These are phyloP conservation scores for Solanum lignicaule DNA, from an alignment of 257 asterid species.

Conservation along the genomic window DNA sequence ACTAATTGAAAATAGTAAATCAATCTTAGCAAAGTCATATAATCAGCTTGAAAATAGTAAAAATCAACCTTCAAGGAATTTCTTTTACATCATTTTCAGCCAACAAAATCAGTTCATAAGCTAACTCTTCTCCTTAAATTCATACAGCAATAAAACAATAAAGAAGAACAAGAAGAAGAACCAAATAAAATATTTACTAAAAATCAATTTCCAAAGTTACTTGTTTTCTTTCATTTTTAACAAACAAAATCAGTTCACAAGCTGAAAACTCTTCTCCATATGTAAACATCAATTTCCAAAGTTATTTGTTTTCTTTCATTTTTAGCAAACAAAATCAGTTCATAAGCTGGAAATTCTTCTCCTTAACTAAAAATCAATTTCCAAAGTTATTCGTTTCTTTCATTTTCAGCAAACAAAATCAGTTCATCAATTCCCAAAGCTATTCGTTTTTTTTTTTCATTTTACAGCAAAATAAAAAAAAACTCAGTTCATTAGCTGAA, in stretches of 20 bases:
- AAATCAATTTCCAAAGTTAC: neutral
- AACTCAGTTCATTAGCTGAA: neutral
- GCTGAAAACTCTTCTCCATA: neutral
- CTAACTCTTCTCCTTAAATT: neutral
- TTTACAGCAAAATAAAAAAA: neutral
- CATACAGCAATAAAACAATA: too few species aligned
- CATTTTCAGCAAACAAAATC: neutral
- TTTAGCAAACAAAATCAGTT: neutral
- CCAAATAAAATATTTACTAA: neutral
- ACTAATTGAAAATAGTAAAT: neutral
- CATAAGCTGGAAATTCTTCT: neutral
- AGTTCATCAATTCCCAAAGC: neutral
- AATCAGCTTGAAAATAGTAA: neutral
- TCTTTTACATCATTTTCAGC: neutral
- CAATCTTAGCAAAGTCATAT: neutral
- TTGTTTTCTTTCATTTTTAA: neutral
- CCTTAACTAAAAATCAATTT: neutral
- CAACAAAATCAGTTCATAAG: neutral
- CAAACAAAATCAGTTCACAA: neutral
- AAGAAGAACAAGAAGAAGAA: neutral
- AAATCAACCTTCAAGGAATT: neutral
- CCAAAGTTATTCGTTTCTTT: neutral
- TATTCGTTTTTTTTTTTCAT: too few species aligned
- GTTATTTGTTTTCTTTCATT: neutral
- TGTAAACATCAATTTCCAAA: neutral